Base-by-base conservation (phyloP, 208 protist genomes). In the Acanthamoeba culbertsoni region DNA sequence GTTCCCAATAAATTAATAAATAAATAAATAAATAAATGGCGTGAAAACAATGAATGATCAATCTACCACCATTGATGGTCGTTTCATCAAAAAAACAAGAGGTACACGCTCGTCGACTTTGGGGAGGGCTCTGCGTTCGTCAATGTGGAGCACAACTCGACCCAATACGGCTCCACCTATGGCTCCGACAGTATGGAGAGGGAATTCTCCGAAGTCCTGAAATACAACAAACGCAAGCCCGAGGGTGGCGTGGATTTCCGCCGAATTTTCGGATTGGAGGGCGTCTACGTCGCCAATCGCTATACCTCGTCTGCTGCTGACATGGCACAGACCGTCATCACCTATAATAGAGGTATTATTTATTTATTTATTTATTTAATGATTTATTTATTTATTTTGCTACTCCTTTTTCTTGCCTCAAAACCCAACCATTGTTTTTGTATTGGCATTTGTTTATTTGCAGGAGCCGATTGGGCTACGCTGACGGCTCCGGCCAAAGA, bases 251-350 rank as follows among this genome's bases (percentile, higher is more conserved):
- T 89, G 16, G 79, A 89, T 35, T 89, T 89, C 40, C 28, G 79
- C 26, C 45, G 48, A 8, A 2, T 63, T 4, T 89, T 63, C 5
- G 79, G 79, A 20, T 35, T 89, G 46, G 79, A 89, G 28, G 79
- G 79, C 48, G 63, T 89, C 23, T 89, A 89, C 79, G 16, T 89
- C 33, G 79, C 79, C 79, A 89, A 89, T 35, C 45, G 53, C 35
- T 89, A 35, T 48, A 63, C 57, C 53, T 4, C 28, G 31, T 89
- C 79, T 12, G 40, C 57, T 48, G 79, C 79, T 33, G 14, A n/a
- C 8, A 63, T 63, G 33, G 40, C 71, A 4, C 45, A 89, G 79
- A 89, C 48, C 40, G 45, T 89, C 48, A 45, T 89, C 33, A 89
- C 46, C 79, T 89, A 33, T 55, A 63, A 63, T 48, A 89, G 63